Percentiles rank a stretch among this genome's conserved stretches.
Evolutionary conservation across 1,284 basidiomycete genomes (phyloP).

Genomic region (Cryptococcus sp.): DNA sequence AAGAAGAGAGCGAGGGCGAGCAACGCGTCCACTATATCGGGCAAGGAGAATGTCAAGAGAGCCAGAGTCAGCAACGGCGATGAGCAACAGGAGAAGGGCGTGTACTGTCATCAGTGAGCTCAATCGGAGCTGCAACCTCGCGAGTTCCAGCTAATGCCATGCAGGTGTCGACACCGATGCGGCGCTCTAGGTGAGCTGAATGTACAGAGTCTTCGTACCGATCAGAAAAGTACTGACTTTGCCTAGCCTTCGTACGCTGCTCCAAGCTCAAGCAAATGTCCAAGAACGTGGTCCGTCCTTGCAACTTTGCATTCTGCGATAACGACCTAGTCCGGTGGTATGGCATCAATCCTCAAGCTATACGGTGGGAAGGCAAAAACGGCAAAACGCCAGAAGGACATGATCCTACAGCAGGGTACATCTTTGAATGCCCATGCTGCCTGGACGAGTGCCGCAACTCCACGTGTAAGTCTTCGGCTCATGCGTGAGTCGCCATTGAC

Average conservation of each 20-base stretch:
- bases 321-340: slow-evolving; percentile 1
- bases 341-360: background rate
- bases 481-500: background rate
- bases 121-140: background rate
- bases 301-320: slow-evolving; percentile 2
- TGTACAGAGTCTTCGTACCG: background rate
- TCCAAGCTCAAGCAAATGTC: background rate
- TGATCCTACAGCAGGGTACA: background rate
- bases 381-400: background rate
- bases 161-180: slow-evolving; percentile 1
- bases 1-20: slow-evolving; percentile 3
- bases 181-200: background rate
- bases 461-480: background rate
- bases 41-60: background rate
- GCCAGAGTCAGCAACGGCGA: background rate
- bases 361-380: background rate
- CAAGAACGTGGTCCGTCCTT: background rate
- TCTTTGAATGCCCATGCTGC: slow-evolving; percentile 5
- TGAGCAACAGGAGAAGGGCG: background rate
- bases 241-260: background rate
- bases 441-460: background rate
- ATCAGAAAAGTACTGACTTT: too few relatives aligned
- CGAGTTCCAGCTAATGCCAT: background rate
- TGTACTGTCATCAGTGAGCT: slow-evolving; percentile 1
- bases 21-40: background rate